A percentile compares a stretch with the other conserved stretches of the same genome.
Conservation (phyloP, 1,284 basidiomycete genomes). For the Thelephora terrestris region DNA sequence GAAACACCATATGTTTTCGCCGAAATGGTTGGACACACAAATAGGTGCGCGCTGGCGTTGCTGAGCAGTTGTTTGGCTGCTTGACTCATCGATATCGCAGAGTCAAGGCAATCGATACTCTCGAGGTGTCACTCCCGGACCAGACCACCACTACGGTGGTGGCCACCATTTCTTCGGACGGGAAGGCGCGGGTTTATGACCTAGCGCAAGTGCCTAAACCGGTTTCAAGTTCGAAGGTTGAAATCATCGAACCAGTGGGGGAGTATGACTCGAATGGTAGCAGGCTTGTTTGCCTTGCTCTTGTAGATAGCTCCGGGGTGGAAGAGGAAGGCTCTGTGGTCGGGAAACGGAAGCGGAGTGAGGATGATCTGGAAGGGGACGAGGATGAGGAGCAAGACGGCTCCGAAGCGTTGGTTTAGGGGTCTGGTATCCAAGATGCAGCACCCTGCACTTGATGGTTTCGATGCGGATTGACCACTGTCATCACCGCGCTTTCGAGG, state of each 20-base stretch:
- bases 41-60: conserved; percentile 41
- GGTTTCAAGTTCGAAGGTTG: conserved; percentile 10
- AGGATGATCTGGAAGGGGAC: conserved; percentile 14
- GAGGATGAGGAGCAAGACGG: conserved; percentile 6
- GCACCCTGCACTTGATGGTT: no score
- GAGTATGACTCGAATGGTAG: conserved; percentile 80
- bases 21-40: conserved; percentile 59
- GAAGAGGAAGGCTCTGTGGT: conserved; percentile 10
- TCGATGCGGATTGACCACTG: no score
- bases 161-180: conserved; percentile 76
- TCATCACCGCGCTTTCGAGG: no score
- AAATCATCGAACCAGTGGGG: conserved; percentile 39
- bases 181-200: conserved; percentile 74
- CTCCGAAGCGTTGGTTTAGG: not conserved
- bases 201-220: conserved; percentile 36
- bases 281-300: conserved; percentile 68
- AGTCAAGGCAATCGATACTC: conserved; percentile 61
- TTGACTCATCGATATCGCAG: conserved; percentile 24
- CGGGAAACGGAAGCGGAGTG: conserved; percentile 30
- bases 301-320: conserved; percentile 47
- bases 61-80: not conserved
- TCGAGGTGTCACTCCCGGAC: conserved; percentile 43
- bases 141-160: conserved; percentile 48
- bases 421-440: no score
- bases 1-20: conserved; percentile 43